Base-by-base conservation (phyloP, 2,329 filamentous ascomycete genomes). In the Cercospora sp. region DNA sequence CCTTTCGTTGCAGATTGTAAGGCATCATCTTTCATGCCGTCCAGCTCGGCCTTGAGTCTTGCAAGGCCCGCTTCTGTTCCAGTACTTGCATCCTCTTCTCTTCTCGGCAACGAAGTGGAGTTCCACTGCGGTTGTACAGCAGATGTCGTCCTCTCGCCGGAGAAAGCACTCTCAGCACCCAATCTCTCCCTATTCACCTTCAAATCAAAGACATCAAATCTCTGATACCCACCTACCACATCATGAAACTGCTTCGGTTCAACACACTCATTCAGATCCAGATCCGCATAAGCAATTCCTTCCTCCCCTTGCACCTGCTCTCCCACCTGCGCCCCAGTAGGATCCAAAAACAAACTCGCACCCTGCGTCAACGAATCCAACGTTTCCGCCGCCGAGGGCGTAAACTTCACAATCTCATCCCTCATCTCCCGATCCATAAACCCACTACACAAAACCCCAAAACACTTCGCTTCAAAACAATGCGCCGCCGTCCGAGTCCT, bases 171-270 rank as follows among this genome's bases (percentile, higher is more conserved):
- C 59, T 67, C 69, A n/a, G 70, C 69, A 20, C 67, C 70, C 33
- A 65, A n/a, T 13, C 82, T 77, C 13, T 73, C 77, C 1, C 83
- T 75, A 68, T 85, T 77, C 0, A 87, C 82, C 33, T 80, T 83
- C 8, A 87, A 63, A 31, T 85, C 78, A 70, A 87, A 87, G 1
- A 87, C 78, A 72, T 87, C 85, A 3, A 84, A 73, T 2, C 86
- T 76, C 73, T 87, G 86, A 75, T 87, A 87, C 0, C 84, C 84
- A 0, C 85, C 85, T 1, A 84, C 83, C 2, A 86, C 80, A 74
- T 87, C 86, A 67, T 87, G 85, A 68, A 84, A 87, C 72, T 87
- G 85, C 70, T 87, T 87, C 0, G 83, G 83, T 69, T 87, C 85
- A 0, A 87, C 76, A 45, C 83, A 86, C 3, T 82, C 78, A 0